phyloP scores from a whole-genome alignment of 2,329 filamentous ascomycete genomes.

The Didymellaceae sp. region DNA sequence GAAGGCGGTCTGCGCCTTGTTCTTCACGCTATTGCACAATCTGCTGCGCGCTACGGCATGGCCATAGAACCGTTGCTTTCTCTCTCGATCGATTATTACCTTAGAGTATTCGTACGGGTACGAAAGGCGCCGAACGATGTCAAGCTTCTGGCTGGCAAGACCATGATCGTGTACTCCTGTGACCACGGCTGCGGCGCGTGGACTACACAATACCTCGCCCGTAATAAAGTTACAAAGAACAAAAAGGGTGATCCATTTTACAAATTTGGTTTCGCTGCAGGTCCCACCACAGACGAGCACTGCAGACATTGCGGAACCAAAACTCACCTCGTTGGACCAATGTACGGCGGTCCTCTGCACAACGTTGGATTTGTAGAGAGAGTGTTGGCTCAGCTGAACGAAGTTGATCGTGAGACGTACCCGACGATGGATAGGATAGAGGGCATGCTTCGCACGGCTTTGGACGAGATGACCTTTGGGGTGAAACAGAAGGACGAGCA shows the following conservation, averaged over 20 bases:
- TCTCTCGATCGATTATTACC: constrained; percentile 95
- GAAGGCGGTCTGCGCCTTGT: constrained; percentile 89
- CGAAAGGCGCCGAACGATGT: constrained; percentile 81
- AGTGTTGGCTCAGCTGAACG: constrained; percentile 75
- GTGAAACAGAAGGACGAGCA: constrained; percentile 25
- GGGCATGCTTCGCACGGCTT: constrained; percentile 88
- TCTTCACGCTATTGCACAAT: constrained; percentile 77
- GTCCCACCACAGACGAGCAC: constrained; percentile 67
- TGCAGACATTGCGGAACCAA: constrained; percentile 87
- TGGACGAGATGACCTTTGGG: constrained; percentile 69
- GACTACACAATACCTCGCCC: constrained; percentile 79
- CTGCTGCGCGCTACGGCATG: constrained; percentile 84
- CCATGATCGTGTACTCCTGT: constrained; percentile 92
- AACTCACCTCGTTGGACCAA: constrained; percentile 88
- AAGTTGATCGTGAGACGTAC: constrained; percentile 72
- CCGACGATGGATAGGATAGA: constrained; percentile 81
- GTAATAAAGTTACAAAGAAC: constrained; percentile 69
- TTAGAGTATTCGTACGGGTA: constrained; percentile 84
- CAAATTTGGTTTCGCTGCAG: constrained; percentile 78
- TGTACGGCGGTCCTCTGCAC: constrained; percentile 92
- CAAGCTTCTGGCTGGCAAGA: constrained; percentile 89
- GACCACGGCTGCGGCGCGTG: constrained; percentile 91
- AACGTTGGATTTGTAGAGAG: constrained; percentile 80
- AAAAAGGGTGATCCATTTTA: constrained; percentile 74
- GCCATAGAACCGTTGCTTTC: constrained; percentile 90